A percentile compares a stretch with the other conserved stretches of the same genome.
Conservation (phyloP, 1,284 basidiomycete genomes). For the Farysia itapuensis region DNA sequence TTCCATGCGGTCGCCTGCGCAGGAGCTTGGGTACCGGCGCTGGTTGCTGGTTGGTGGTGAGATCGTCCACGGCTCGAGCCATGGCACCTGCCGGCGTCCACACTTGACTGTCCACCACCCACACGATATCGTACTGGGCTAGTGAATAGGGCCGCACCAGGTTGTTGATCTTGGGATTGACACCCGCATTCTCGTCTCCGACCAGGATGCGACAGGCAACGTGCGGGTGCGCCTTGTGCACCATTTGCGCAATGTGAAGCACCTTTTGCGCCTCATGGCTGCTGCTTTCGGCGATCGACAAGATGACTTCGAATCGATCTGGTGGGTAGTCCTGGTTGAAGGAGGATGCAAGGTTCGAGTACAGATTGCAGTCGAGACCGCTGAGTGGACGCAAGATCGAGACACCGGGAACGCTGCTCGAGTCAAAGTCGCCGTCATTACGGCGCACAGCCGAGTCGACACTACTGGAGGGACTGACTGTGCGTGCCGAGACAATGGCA, state of each 20-base stretch:
- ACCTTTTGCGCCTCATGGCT: constrained; percentile 47
- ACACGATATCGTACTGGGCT: constrained; percentile 85
- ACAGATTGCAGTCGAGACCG: constrained; percentile 55
- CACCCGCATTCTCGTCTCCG: constrained; percentile 67
- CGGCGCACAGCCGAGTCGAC: constrained; percentile 18
- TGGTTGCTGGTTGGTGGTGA: constrained; percentile 60
- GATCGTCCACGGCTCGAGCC: constrained; percentile 78
- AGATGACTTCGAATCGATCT: constrained; percentile 51
- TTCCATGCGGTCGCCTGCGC: constrained; percentile 23
- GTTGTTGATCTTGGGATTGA: constrained; percentile 98
- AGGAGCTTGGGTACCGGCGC: constrained; percentile 44
- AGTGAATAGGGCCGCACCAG: constrained; percentile 76
- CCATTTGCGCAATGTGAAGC: constrained; percentile 43
- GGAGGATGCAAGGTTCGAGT: constrained; percentile 50
- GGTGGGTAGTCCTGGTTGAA: constrained; percentile 54
- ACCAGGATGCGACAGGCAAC: constrained; percentile 46
- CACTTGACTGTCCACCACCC: constrained; percentile 95
- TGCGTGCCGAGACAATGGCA: constrained; percentile 58
- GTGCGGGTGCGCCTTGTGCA: constrained; percentile 44
- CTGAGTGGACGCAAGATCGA: constrained; percentile 55
- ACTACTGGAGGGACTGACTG: constrained; percentile 70
- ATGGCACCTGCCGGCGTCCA: constrained; percentile 78
- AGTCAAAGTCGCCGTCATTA: constrained; percentile 73
- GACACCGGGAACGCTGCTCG: constrained; percentile 49
- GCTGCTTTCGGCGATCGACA: constrained; percentile 41